Evolutionary conservation across 805 yeast species (phyloP), one percentile per base, ranked within the genome.

Genomic region (Candida oleophila): DNA sequence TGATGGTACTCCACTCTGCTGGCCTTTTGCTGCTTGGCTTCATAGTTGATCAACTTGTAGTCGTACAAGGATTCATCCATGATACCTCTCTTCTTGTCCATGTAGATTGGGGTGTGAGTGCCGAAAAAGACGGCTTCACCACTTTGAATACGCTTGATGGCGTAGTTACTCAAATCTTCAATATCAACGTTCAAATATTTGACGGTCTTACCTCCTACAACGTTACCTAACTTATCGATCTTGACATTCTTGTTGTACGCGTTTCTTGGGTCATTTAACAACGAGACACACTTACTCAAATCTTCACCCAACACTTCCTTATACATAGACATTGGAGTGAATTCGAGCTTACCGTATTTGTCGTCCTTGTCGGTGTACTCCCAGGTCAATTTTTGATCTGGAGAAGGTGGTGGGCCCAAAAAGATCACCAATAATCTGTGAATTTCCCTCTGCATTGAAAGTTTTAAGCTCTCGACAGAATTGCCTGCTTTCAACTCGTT

Each of bases 221-320:
- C 55, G 33, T 55, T 55, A 21, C 60, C 58, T 28, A 55, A 39
- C 38, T 49, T 53, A 39, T 53, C 56, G 32, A 55, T 55, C 38
- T 47, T 46, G 30, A 55, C 45, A 25, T 47, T 47, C 9, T 46
- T 38, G 39, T 55, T 52, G 49, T 46, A 54, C 2, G 50, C 46
- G 44, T 55, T 54, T 38, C 60, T 42, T n/a, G 60, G 60, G 38
- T 55, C 60, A 47, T 55, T 54, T 35, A 55, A 43, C 12, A 55
- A 51, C 19, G 57, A 54, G 8, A 55, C 53, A 51, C 50, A 47
- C n/a, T 35, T 38, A 35, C 52, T 45, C 46, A 55, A 46, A 39
- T 54, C 55, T 7, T 44, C 47, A 11, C 52, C 55, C 35, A 55
- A 41, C 3, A 44, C 39, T 5, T 44, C 47, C 42, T 54, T 52